A percentile compares a stretch with the other conserved stretches of the same genome.
Conservation (phyloP, 1,139 yeast genomes). For the Taiozyma onychis region DNA sequence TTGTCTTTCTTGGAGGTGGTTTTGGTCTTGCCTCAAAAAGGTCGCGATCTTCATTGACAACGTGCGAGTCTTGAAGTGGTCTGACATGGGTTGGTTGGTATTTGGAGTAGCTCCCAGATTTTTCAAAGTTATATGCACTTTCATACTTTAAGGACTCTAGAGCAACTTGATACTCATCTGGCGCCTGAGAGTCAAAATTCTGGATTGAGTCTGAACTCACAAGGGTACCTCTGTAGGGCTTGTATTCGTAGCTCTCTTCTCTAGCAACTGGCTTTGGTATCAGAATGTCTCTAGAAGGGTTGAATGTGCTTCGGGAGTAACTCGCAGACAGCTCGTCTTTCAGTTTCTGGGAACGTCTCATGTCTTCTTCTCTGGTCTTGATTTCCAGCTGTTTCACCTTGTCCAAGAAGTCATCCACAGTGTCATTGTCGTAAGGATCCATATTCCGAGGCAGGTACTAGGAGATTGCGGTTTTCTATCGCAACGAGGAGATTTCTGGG, state of each 20-base stretch:
- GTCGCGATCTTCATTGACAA: neutral
- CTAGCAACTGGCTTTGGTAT: constrained; percentile 11
- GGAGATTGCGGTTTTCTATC: too few relatives aligned
- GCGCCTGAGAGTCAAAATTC: constrained; percentile 12
- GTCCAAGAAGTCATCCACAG: constrained; percentile 28
- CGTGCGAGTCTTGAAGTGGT: neutral
- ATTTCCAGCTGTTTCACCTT: constrained; percentile 26
- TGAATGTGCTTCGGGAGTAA: neutral
- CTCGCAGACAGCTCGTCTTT: constrained; percentile 1
- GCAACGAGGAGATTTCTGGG: neutral
- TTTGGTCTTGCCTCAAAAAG: constrained; percentile 1
- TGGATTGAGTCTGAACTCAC: constrained; percentile 13
- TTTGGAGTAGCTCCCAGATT: constrained; percentile 15
- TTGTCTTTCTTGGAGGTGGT: constrained; percentile 5
- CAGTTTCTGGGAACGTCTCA: constrained; percentile 6
- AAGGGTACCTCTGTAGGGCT: neutral
- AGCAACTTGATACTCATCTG: constrained; percentile 14
- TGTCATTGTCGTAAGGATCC: constrained; percentile 4
- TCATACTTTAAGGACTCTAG: constrained; percentile 25
- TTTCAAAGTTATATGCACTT: constrained; percentile 34
- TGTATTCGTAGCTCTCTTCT: neutral
- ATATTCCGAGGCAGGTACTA: neutral
- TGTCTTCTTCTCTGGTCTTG: constrained; percentile 18
- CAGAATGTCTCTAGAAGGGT: constrained; percentile 1
- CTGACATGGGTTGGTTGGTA: neutral